phyloP scores from a whole-genome alignment of 1,139 yeast genomes.

The Blastobotrys arbuscula region DNA sequence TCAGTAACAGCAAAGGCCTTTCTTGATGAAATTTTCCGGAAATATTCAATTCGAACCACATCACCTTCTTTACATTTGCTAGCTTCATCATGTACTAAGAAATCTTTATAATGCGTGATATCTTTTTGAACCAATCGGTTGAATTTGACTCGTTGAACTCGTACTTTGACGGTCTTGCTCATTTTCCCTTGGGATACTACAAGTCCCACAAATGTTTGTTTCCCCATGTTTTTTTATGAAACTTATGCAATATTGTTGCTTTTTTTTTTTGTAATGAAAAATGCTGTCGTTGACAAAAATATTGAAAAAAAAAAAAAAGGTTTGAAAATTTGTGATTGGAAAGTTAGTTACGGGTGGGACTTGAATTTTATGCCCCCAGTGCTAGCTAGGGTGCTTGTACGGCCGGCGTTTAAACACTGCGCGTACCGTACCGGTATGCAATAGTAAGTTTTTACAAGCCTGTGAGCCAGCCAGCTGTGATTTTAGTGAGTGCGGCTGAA shows the following conservation, averaged over 20 bases:
- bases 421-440: too few species aligned
- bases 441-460: too few species aligned
- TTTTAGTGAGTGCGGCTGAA: too few species aligned
- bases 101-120: slow-evolving; percentile 72
- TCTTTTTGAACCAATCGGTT: slow-evolving; percentile 39
- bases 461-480: too few species aligned
- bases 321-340: not conserved
- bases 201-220: slow-evolving; percentile 85
- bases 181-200: slow-evolving; percentile 94
- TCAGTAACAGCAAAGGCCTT: slow-evolving; percentile 94
- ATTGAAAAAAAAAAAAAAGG: too few species aligned
- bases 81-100: slow-evolving; percentile 89
- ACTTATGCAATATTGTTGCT: not conserved
- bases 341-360: too few species aligned
- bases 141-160: slow-evolving; percentile 50
- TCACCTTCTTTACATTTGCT: slow-evolving; percentile 92
- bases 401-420: too few species aligned
- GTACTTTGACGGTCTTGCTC: slow-evolving; percentile 91
- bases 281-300: not conserved
- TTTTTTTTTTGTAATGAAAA: not conserved
- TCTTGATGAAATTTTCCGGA: slow-evolving; percentile 76
- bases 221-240: slow-evolving; percentile 52
- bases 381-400: too few species aligned
- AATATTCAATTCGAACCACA: slow-evolving; percentile 85
- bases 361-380: too few species aligned